Conservation (phyloP, 2,329 filamentous ascomycete species). For the Neofusicoccum laricinum region DNA sequence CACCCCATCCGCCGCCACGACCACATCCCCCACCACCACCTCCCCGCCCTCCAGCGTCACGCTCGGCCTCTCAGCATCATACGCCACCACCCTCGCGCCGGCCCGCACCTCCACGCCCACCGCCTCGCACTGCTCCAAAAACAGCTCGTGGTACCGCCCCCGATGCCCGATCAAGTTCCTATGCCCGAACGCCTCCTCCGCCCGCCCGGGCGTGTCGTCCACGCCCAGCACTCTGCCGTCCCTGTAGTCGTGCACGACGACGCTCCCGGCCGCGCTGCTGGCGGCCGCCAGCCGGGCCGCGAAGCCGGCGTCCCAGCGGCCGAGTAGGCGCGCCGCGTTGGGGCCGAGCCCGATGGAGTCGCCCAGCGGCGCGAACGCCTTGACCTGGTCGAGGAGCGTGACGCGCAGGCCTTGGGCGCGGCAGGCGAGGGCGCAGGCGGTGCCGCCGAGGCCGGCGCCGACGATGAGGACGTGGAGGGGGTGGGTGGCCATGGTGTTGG, state of each 20-base stretch:
- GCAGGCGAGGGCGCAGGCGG: neutral
- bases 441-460: neutral
- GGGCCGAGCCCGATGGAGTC: no score
- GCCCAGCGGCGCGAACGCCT: no score
- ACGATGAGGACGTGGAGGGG: neutral
- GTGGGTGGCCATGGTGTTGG: no score
- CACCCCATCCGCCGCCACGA: neutral
- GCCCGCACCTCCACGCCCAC: neutral
- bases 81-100: neutral
- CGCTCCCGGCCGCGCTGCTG: no score
- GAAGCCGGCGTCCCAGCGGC: no score
- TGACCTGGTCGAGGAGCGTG: neutral
- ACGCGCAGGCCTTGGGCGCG: neutral
- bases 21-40: neutral
- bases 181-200: no score
- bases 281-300: no score
- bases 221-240: neutral
- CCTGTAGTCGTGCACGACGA: neutral
- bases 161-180: neutral
- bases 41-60: neutral
- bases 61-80: neutral
- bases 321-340: no score
- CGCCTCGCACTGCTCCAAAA: neutral
- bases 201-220: no score
- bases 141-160: neutral